Evolutionary conservation across 2,329 filamentous ascomycete species (phyloP).

Genomic region (Ascochyta fabae): DNA sequence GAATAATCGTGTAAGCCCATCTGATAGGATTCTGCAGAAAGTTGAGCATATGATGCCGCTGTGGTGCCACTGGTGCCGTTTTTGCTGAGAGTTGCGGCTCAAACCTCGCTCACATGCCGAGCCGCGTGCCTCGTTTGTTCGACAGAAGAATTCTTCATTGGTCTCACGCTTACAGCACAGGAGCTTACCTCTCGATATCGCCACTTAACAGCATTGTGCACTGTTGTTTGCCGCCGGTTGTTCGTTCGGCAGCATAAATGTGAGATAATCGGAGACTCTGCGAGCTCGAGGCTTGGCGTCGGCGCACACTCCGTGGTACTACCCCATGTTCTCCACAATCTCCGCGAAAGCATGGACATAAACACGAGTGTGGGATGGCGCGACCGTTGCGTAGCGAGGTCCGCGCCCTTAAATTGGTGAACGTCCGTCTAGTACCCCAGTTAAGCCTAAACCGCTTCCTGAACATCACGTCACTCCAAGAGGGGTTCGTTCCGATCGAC

Average conservation of each 20-base stretch:
- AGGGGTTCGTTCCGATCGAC: conserved; percentile 16
- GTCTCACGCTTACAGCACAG: neutral
- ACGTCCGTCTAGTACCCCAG: neutral
- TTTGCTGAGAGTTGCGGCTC: neutral
- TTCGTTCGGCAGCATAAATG: neutral
- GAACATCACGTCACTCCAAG: conserved; percentile 15
- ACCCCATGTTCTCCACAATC: conserved; percentile 18
- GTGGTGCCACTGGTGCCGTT: no score
- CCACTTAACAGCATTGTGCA: neutral
- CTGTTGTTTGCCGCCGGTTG: neutral
- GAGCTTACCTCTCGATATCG: neutral
- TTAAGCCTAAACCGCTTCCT: conserved; percentile 1
- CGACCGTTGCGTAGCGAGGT: conserved; percentile 6
- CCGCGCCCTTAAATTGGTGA: conserved; percentile 4
- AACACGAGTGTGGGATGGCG: conserved; percentile 8
- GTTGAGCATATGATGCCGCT: no score
- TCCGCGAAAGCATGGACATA: conserved; percentile 12
- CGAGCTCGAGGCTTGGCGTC: conserved; percentile 9
- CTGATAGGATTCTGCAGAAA: no score
- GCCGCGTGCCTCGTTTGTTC: neutral
- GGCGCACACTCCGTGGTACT: conserved; percentile 11
- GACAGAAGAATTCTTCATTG: neutral
- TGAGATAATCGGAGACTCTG: conserved; percentile 9
- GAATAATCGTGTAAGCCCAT: no score
- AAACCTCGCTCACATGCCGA: neutral